A percentile compares a stretch with the other conserved stretches of the same genome.
phyloP scores from a whole-genome alignment of 2,329 filamentous ascomycete species.

The Elsinoe australis region DNA sequence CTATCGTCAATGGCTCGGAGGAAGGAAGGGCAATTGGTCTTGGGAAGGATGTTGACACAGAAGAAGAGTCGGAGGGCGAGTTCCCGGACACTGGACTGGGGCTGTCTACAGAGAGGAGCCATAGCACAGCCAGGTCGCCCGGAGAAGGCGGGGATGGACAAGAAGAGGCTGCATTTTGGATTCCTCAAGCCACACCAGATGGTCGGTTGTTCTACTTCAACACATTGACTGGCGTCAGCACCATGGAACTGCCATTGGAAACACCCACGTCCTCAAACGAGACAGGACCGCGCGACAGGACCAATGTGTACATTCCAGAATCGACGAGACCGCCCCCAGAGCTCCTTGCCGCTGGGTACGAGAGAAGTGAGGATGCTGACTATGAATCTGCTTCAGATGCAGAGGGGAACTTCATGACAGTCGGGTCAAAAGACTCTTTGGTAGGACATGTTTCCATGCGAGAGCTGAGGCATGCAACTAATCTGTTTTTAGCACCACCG shows the following conservation, averaged over 20 bases:
- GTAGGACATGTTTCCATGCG: constrained; percentile 42
- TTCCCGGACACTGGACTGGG: constrained; percentile 47
- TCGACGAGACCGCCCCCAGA: constrained; percentile 84
- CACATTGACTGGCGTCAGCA: constrained; percentile 89
- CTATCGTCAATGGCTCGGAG: constrained; percentile 65
- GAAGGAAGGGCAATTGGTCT: constrained; percentile 54
- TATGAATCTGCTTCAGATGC: constrained; percentile 79
- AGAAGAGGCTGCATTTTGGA: constrained; percentile 94
- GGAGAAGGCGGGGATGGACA: constrained; percentile 65
- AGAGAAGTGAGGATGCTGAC: constrained; percentile 82
- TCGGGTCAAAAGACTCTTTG: constrained; percentile 60
- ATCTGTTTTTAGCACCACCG: constrained; percentile 45
- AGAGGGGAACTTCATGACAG: constrained; percentile 67
- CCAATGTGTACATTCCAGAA: constrained; percentile 80
- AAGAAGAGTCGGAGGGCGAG: constrained; percentile 58
- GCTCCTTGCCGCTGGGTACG: constrained; percentile 75
- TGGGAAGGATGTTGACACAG: constrained; percentile 34
- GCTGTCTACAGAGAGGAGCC: constrained; percentile 19
- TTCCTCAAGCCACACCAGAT: constrained; percentile 90
- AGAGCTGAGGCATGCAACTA: constrained; percentile 23
- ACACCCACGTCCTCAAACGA: constrained; percentile 75
- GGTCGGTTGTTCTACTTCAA: constrained; percentile 97
- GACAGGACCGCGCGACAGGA: constrained; percentile 77
- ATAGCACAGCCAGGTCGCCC: constrained; percentile 44
- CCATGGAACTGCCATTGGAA: constrained; percentile 88